Conservation (phyloP, 2,329 filamentous ascomycete species). For the Exophiala sp. region DNA sequence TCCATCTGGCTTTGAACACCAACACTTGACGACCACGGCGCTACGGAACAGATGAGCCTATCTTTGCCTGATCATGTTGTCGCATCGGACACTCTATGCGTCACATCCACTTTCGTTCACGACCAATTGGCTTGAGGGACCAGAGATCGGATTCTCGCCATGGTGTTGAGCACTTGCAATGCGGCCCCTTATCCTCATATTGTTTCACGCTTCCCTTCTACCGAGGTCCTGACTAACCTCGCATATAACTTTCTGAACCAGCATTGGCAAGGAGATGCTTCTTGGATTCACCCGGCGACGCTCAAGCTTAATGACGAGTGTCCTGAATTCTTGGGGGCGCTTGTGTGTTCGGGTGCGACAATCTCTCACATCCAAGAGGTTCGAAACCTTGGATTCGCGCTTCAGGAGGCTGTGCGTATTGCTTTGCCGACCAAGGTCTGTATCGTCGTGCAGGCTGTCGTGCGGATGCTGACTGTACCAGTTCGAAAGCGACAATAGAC, state of each 20-base stretch:
- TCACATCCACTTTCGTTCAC: not conserved
- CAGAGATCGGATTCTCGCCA: not conserved
- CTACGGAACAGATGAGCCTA: slow-evolving; percentile 24
- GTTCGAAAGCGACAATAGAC: slow-evolving; percentile 37
- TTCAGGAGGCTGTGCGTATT: slow-evolving; percentile 39
- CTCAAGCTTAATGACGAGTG: not conserved
- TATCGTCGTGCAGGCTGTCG: not conserved
- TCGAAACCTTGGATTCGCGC: not conserved
- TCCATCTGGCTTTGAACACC: slow-evolving; percentile 54
- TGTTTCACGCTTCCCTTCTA: not conserved
- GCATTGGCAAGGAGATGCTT: not conserved
- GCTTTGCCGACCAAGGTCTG: slow-evolving; percentile 38
- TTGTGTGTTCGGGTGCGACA: not conserved
- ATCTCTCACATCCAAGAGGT: not conserved
- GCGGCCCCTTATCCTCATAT: not conserved
- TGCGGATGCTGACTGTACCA: not conserved
- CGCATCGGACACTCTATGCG: not conserved
- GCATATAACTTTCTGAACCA: not conserved
- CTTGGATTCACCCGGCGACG: not conserved
- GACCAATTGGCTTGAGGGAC: not conserved
- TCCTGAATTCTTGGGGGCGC: not conserved
- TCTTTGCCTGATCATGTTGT: not conserved
- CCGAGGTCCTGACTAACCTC: not conserved
- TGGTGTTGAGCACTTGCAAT: not conserved
- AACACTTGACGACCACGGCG: slow-evolving; percentile 44